These are phyloP conservation scores for Podaxis sp. DNA, from an alignment of 768 basidiomycete genomes.

Conservation along the genomic window DNA sequence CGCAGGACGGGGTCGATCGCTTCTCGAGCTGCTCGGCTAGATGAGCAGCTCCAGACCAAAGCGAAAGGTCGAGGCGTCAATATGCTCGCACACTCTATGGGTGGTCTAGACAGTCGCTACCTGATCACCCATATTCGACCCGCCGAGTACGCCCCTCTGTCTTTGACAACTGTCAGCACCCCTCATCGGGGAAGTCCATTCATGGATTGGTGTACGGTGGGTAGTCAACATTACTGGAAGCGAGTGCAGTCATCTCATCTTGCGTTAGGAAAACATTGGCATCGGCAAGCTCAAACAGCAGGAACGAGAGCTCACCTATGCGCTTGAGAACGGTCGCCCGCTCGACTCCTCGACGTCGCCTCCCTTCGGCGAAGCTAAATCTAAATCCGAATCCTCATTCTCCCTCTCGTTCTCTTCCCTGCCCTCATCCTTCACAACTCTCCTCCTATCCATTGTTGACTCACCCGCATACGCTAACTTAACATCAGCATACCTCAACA, in stretches of 20 bases:
- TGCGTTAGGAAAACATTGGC: slow-evolving; percentile 79
- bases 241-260: not conserved
- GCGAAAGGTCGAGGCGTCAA: slow-evolving; percentile 82
- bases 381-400: slow-evolving; percentile 34
- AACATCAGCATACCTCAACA: slow-evolving; percentile 78
- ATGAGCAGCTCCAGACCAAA: slow-evolving; percentile 65
- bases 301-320: slow-evolving; percentile 29
- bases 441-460: slow-evolving; percentile 87
- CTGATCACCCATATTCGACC: slow-evolving; percentile 87
- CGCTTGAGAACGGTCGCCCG: slow-evolving; percentile 7
- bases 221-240: slow-evolving; percentile 26
- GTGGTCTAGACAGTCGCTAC: slow-evolving; percentile 92
- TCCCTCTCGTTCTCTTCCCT: slow-evolving; percentile 59
- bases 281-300: slow-evolving; percentile 67
- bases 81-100: slow-evolving; percentile 97
- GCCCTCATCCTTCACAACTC: slow-evolving; percentile 82
- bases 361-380: slow-evolving; percentile 12
- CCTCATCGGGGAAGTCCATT: slow-evolving; percentile 97
- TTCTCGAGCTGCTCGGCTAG: slow-evolving; percentile 74
- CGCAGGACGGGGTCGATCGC: slow-evolving; percentile 85
- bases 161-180: slow-evolving; percentile 86
- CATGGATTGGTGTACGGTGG: slow-evolving; percentile 97
- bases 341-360: slow-evolving; percentile 6
- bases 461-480: slow-evolving; percentile 96
- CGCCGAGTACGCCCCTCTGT: slow-evolving; percentile 78